phyloP scores from a whole-genome alignment of 345 rosid species.

The Camelina hispida region DNA sequence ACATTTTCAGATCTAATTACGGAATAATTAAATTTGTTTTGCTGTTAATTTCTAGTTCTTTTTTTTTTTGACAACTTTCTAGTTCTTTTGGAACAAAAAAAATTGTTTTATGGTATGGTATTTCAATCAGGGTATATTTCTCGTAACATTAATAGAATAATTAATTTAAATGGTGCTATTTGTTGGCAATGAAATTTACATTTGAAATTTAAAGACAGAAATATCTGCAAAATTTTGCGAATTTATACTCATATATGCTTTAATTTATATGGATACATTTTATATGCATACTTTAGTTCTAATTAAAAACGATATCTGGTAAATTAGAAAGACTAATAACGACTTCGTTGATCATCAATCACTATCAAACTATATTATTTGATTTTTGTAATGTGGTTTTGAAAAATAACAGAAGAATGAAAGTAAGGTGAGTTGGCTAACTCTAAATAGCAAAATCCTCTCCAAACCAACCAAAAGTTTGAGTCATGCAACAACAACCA shows the following conservation, averaged over 20 bases:
- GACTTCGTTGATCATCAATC: neutral
- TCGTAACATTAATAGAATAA: no score
- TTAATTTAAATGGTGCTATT: neutral
- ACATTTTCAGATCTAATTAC: neutral
- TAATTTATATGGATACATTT: no score
- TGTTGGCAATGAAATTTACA: neutral
- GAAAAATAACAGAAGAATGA: conserved; percentile 26
- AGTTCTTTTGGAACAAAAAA: no score
- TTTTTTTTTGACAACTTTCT: no score
- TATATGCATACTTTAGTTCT: neutral
- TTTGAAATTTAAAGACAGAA: no score
- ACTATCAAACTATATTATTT: neutral
- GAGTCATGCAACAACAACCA: conserved; percentile 41
- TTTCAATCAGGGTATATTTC: no score
- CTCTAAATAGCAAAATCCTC: conserved; percentile 37
- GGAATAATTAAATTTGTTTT: no score
- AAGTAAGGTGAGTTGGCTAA: conserved; percentile 32
- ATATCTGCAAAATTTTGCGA: no score
- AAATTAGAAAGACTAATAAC: conserved; percentile 1
- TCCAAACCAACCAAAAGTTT: conserved; percentile 37
- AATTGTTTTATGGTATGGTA: neutral
- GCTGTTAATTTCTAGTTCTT: no score
- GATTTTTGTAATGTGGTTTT: neutral
- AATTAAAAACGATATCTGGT: neutral
- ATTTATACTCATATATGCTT: no score